Conservation (phyloP, 305 asterid species). For the Rubia balearica region DNA sequence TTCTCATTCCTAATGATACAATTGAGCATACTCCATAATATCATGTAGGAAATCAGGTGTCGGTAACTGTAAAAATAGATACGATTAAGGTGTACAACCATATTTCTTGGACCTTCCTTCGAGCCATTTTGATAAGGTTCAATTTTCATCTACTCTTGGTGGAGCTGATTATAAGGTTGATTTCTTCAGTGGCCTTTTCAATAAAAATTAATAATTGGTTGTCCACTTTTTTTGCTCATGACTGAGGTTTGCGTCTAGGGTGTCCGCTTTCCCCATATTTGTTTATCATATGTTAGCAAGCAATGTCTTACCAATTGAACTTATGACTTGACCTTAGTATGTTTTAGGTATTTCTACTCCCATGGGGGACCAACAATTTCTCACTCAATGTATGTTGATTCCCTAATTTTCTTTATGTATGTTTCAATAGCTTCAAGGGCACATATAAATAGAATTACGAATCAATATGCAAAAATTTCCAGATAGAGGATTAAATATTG, state of each 20-base stretch:
- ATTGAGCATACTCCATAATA: no score
- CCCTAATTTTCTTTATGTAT: background rate
- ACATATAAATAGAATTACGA: background rate
- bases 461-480: background rate
- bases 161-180: no score
- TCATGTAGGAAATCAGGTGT: no score
- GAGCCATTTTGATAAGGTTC: no score
- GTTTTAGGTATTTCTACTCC: background rate
- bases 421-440: background rate
- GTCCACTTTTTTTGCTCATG: background rate
- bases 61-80: no score
- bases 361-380: background rate
- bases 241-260: background rate
- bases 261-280: background rate
- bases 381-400: background rate
- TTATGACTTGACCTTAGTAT: background rate
- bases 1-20: no score
- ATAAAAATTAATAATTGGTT: background rate
- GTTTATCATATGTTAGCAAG: no score
- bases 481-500: background rate
- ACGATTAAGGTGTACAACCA: no score
- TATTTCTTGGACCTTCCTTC: no score
- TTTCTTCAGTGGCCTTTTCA: background rate
- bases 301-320: background rate
- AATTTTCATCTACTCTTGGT: no score